Evolutionary conservation across 1,284 basidiomycete genomes (phyloP), one percentile per base, ranked within the genome.

Genomic region (Neotropicomus parvogracilis): DNA sequence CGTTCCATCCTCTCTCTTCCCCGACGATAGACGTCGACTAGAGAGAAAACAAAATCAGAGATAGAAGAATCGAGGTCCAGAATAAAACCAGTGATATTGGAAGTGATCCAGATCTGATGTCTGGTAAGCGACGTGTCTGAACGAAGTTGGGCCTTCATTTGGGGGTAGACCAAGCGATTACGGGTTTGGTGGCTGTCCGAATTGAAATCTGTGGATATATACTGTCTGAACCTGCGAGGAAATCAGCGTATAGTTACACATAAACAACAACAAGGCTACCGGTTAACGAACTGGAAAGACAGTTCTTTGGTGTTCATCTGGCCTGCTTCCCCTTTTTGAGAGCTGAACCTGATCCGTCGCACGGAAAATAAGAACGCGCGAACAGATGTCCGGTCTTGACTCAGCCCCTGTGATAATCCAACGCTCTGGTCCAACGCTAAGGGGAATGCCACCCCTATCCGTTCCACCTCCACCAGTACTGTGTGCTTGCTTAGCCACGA

Each of bases 381-480:
- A 16, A 89, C 77, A 19, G 78, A 69, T 21, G 67, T 55, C 13
- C 68, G 62, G 53, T 77, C 70, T 46, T 62, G 62, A 50, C 59
- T 66, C 37, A 70, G 70, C 40, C 59, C 59, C n/a, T 62, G 68
- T 17, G 75, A 72, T 38, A 79, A 58, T 37, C 75, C 75, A 13
- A 83, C 65, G 33, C 77, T 75, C 48, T 75, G 72, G 49, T 79
- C 73, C 41, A 78, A 74, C 19, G 76, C 80, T 47, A 88, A 72
- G 0, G 93, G 93, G 57, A 95, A 90, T 1, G 91, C 93, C 6
- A 92, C 78, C 6, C 92, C 93, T 37, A 95, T 75, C 54, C 85
- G 83, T 26, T 73, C 71, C 49, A 92, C 73, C 9, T 75, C 72
- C 17, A 95, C 70, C 12, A 77, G 73, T 46, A 95, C 70, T 36